These are phyloP conservation scores for Pseudogymnoascus verrucosus DNA, from an alignment of 2,329 filamentous ascomycete genomes.

Conservation along the genomic window DNA sequence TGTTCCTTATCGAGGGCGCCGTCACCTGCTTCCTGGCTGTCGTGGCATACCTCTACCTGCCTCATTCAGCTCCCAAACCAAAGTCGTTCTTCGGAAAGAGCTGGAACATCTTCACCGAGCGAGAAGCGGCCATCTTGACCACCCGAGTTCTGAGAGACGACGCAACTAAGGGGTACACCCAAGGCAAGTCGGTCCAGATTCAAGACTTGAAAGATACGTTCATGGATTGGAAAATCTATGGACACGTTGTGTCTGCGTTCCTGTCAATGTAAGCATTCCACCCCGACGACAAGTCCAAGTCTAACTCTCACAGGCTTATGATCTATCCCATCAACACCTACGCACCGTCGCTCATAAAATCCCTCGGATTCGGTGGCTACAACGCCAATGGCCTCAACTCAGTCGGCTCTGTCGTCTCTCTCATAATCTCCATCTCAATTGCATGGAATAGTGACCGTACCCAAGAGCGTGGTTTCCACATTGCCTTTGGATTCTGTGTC, in stretches of 20 bases:
- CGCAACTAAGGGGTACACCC: neutral
- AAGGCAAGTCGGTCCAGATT: neutral
- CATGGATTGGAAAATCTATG: neutral
- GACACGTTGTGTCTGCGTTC: constrained; percentile 6
- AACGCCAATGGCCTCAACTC: constrained; percentile 7
- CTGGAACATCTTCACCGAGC: constrained; percentile 15
- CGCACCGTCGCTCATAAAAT: neutral
- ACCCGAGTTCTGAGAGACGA: neutral
- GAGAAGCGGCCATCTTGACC: constrained; percentile 14
- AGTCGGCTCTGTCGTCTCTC: neutral
- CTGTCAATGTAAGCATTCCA: constrained; percentile 6
- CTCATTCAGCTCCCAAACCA: constrained; percentile 20
- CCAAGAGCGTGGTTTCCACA: constrained; percentile 9
- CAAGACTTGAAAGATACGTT: constrained; percentile 6
- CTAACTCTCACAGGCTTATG: neutral
- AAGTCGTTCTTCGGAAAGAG: constrained; percentile 14
- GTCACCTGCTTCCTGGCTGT: constrained; percentile 10
- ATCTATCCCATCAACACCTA: constrained; percentile 13
- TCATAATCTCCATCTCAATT: constrained; percentile 11
- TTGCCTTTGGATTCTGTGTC: neutral
- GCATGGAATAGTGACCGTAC: constrained; percentile 11
- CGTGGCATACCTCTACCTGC: constrained; percentile 19
- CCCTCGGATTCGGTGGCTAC: neutral
- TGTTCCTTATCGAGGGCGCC: constrained; percentile 10
- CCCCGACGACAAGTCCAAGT: too few species aligned